Percentiles rank a stretch among this genome's conserved stretches.
Conservation (phyloP, 2,329 filamentous ascomycete genomes). For the Colletotrichum chrysophilum region DNA sequence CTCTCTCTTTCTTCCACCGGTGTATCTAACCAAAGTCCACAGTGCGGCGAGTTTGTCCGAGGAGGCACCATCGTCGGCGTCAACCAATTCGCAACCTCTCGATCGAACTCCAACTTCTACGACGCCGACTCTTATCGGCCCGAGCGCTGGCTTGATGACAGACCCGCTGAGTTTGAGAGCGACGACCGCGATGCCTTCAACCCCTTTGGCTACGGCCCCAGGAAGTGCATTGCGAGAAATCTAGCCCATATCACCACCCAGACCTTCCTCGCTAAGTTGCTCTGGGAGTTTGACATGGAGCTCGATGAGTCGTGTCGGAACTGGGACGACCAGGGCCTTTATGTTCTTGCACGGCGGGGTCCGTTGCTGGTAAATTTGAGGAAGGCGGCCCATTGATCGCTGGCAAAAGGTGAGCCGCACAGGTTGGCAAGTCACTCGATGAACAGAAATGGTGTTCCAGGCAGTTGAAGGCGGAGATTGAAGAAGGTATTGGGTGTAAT, state of each 20-base stretch:
- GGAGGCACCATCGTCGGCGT: not conserved
- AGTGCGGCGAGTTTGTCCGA: not conserved
- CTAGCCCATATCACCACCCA: conserved; percentile 8
- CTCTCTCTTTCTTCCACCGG: not conserved
- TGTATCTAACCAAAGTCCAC: not conserved
- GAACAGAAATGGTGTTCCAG: not conserved
- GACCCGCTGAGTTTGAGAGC: not conserved
- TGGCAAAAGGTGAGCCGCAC: not conserved
- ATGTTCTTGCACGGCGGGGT: not conserved
- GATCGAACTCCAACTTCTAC: not conserved
- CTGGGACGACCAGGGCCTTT: not conserved
- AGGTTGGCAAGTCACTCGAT: not conserved
- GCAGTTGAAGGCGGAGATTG: not conserved
- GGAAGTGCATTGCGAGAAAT: conserved; percentile 47
- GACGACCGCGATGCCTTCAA: conserved; percentile 34
- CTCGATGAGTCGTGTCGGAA: not conserved
- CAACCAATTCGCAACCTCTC: not conserved
- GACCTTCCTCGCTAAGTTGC: not conserved
- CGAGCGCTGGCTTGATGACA: not conserved
- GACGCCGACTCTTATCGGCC: not conserved
- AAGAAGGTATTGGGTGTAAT: not conserved
- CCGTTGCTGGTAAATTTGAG: not conserved
- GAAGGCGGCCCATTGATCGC: not conserved
- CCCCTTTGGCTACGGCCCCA: conserved; percentile 42
- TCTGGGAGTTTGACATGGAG: not conserved